Evolutionary conservation across 805 yeast genomes (phyloP).

Genomic region (Starmera caribaea): DNA sequence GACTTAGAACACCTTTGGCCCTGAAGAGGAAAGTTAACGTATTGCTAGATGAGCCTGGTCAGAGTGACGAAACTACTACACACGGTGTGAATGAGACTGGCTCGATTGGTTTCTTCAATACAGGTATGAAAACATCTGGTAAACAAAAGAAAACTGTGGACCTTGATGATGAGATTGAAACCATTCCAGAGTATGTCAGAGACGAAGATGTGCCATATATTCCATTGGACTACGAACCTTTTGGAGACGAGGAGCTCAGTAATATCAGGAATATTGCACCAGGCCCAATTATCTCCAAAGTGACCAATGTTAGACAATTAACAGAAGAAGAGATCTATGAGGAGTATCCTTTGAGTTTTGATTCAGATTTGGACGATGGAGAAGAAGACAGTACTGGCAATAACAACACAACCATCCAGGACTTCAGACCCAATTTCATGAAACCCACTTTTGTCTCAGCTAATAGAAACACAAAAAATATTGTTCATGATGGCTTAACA

Average conservation of each 20-base stretch:
- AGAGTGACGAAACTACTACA: constrained; percentile 1
- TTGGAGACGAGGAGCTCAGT: constrained; percentile 22
- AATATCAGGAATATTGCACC: constrained; percentile 15
- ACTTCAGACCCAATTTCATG: constrained; percentile 14
- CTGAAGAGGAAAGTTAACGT: constrained; percentile 21
- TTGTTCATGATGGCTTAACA: constrained; percentile 13
- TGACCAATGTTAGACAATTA: constrained; percentile 6
- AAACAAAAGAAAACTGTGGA: constrained; percentile 6
- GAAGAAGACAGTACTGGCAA: constrained; percentile 13
- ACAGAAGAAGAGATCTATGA: constrained; percentile 3
- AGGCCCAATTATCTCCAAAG: constrained; percentile 11
- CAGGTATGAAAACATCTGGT: constrained; percentile 4
- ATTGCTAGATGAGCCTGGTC: constrained; percentile 20
- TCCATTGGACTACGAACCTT: constrained; percentile 36
- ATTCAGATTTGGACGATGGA: constrained; percentile 20
- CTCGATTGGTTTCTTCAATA: constrained; percentile 13
- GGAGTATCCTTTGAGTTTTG: constrained; percentile 14
- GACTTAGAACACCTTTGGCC: constrained; percentile 11
- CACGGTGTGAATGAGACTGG: constrained; percentile 7
- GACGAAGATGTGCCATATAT: constrained; percentile 29
- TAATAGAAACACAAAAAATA: constrained; percentile 4
- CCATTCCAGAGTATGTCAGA: constrained; percentile 25
- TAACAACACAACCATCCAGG: constrained; percentile 9
- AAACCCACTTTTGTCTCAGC: constrained; percentile 17
- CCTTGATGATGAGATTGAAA: constrained; percentile 37